Base-by-base conservation (phyloP, 1,284 basidiomycete species). In the Cystobasidium slooffiae region DNA sequence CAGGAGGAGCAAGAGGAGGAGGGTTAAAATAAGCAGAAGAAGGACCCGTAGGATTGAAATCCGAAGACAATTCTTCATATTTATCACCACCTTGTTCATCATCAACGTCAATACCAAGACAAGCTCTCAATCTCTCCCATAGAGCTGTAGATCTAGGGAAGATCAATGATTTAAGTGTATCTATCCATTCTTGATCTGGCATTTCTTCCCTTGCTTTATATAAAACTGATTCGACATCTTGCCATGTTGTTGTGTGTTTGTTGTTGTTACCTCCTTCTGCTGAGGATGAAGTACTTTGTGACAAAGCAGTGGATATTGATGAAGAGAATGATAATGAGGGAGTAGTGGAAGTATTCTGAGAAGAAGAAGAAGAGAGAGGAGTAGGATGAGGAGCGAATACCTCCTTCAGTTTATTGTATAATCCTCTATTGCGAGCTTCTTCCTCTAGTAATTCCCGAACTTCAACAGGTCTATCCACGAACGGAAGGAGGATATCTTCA, bases 181-280 rank as follows among this genome's bases (percentile, higher is more conserved):
- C 70, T n/a, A 73, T 73, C 70, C 70, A 73, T 43, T 73, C 70
- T 44, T 73, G 70, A 37, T 73, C 70, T 18, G 46, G 22, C 12
- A 73, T 39, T 22, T 65, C 62, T 20, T 65, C 51, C n/a, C 70
- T 47, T 6, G 70, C 41, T 41, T 44, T 65, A 22, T 55, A 47
- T 10, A 73, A 41, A 10, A 64, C 43, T 6, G 62, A 14, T 22
- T 56, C 31, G 16, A 73, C 24, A 20, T 65, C 70, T 8, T 43
- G 12, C 70, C 70, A 73, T n/a, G 22, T 31, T 31, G 31, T 39
- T 44, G 14, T 63, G n/a, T 46, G 46, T 20, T 63, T 47, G 61
- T 63, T 37, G 20, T 63, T 14, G 56, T 46, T 20, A 8, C 8
- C 20, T 1, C 44, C 12, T 12, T 5, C 47, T 5, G n/a, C 2